Conservation (phyloP, 1,284 basidiomycete genomes). For the Cutaneotrichosporon mucoides region DNA sequence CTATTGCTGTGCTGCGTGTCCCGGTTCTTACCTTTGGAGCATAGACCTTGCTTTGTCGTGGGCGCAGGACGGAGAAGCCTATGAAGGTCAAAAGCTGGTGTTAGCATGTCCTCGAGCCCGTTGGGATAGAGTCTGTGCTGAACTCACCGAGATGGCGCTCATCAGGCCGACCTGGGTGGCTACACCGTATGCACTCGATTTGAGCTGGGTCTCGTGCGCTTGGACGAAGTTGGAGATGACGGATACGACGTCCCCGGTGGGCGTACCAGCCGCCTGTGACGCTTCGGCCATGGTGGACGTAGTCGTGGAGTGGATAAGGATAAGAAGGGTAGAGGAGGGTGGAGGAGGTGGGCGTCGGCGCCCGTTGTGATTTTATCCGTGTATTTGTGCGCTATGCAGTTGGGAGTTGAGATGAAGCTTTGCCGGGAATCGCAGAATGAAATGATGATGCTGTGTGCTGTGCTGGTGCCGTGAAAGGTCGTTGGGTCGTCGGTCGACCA, state of each 20-base stretch:
- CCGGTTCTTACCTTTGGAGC: constrained; percentile 51
- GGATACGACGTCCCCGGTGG: constrained; percentile 24
- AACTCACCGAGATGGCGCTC: constrained; percentile 62
- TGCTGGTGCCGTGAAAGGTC: too few species aligned
- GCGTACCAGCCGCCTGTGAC: constrained; percentile 9
- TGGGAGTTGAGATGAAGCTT: too few species aligned
- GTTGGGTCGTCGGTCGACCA: too few species aligned
- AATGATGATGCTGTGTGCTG: too few species aligned
- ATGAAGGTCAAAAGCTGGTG: constrained; percentile 58
- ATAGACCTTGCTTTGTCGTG: constrained; percentile 61
- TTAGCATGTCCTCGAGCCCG: not conserved
- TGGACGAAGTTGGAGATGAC: constrained; percentile 30
- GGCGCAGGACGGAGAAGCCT: constrained; percentile 70
- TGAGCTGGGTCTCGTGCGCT: constrained; percentile 36
- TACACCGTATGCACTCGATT: constrained; percentile 64
- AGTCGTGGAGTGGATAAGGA: not conserved
- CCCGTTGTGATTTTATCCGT: too few species aligned
- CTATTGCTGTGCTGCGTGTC: not conserved
- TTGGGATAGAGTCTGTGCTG: too few species aligned
- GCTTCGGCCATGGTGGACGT: not conserved
- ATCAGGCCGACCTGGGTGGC: constrained; percentile 73
- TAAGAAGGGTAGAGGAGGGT: too few species aligned
- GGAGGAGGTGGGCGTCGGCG: too few species aligned
- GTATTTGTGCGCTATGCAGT: too few species aligned
- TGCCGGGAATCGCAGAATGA: too few species aligned